Base-by-base conservation (phyloP, 768 basidiomycete genomes). In the Calocybe cyanea region DNA sequence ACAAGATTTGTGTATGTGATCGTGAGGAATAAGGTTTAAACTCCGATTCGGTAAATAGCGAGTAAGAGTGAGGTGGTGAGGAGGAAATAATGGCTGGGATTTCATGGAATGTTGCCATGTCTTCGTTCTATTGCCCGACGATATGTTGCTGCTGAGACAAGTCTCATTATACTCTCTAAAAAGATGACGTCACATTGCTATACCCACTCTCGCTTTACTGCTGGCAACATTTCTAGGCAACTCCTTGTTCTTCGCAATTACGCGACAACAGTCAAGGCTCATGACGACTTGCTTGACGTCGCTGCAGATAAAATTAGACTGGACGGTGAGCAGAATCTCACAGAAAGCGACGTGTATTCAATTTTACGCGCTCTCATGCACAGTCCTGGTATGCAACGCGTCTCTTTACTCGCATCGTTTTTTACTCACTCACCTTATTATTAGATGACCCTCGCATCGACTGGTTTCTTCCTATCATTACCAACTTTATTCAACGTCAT, bases 21-120 rank as follows among this genome's bases (percentile, higher is more conserved):
- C n/a, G n/a, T 28, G 25, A 28, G 11, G 11, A 28, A 28, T 28
- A 28, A 11, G 11, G 25, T 28, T 28, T 19, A 36, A 36, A n/a
- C 18, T n/a, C 18, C 34, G 34, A 36, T 15, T 36, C 31, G 43
- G 43, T 18, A 18, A n/a, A 15, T 5, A 37, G 41, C 30, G 38
- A 21, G 11, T 38, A n/a, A 40, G 5, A 7, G 6, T 41, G 8
- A 13, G 17, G 17, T n/a, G 15, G 14, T 19, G 20, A 24, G 25
- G 24, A 43, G 14, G 25, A 28, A 11, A 6, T 28, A 28, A 28
- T 5, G 25, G 11, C 25, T 28, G 25, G 25, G n/a, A n/a, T n/a
- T 11, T 73, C 75, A 85, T 87, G 83, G 83, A 83, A 87, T 87
- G 85, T 85, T 75, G 81, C 81, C 81, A 84, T 84, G 84, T 66